Evolutionary conservation across 345 rosid species (phyloP).

Genomic region (Lepidium africanum): DNA sequence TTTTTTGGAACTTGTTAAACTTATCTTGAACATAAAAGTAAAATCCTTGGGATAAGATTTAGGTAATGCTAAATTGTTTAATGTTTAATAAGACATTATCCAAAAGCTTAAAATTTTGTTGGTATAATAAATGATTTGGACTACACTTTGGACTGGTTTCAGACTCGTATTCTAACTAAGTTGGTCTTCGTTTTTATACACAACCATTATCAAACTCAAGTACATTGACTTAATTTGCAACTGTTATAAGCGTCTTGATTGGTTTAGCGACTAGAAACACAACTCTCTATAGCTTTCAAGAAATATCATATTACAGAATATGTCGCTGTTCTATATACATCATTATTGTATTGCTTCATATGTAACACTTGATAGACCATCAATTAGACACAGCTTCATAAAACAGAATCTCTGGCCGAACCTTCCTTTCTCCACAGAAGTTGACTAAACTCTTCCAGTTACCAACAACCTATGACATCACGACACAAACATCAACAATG

Average conservation of each 20-base stretch:
- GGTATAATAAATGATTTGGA: background rate
- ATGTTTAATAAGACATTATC: too few species aligned
- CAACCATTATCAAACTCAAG: background rate
- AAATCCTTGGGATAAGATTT: too few species aligned
- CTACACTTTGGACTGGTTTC: background rate
- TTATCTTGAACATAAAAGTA: too few species aligned
- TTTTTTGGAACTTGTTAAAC: too few species aligned
- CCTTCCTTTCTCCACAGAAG: background rate
- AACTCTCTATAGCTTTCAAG: background rate
- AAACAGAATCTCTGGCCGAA: slow-evolving; percentile 11
- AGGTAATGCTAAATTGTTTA: too few species aligned
- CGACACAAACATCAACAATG: background rate
- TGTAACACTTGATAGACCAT: background rate
- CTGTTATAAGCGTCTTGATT: too few species aligned
- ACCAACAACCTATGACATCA: slow-evolving; percentile 12
- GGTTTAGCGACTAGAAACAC: too few species aligned
- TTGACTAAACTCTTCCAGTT: background rate
- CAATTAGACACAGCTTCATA: background rate
- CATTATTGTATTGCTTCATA: background rate
- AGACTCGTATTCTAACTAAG: background rate
- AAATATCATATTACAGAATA: background rate
- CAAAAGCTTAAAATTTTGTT: too few species aligned
- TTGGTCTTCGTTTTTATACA: background rate
- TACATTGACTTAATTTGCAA: background rate
- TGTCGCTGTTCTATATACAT: background rate